Percentiles rank a stretch among this genome's conserved stretches.
Evolutionary conservation across 1,284 basidiomycete species (phyloP).

Genomic region (Coniferiporia weirii): DNA sequence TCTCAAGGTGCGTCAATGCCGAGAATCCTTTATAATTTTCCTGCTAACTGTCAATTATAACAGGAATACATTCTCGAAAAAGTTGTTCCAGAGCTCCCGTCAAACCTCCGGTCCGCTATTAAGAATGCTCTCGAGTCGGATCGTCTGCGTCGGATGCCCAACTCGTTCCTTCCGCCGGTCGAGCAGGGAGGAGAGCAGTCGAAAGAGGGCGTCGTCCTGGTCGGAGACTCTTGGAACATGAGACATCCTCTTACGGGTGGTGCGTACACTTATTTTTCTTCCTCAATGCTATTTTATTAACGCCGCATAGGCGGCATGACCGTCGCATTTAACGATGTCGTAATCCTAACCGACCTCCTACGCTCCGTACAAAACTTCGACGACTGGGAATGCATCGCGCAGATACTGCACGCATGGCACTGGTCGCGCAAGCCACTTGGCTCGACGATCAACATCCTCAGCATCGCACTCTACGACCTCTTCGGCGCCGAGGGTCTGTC

Average conservation of each 20-base stretch:
- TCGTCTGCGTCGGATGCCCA: conserved; percentile 89
- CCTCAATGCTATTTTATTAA: neutral
- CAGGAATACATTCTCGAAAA: conserved; percentile 67
- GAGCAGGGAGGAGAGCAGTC: conserved; percentile 62
- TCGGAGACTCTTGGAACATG: conserved; percentile 99
- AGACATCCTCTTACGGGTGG: conserved; percentile 95
- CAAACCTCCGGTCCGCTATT: conserved; percentile 59
- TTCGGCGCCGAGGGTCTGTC: conserved; percentile 85
- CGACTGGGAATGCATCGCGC: conserved; percentile 61
- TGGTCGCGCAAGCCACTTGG: conserved; percentile 79
- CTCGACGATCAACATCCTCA: conserved; percentile 86
- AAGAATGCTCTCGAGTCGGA: conserved; percentile 60
- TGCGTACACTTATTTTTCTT: conserved; percentile 5
- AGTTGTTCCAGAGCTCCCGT: conserved; percentile 77
- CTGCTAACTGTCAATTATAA: neutral
- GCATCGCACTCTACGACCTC: conserved; percentile 86
- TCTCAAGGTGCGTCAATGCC: conserved; percentile 52
- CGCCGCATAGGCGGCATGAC: conserved; percentile 73
- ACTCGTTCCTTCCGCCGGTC: conserved; percentile 86
- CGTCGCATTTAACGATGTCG: conserved; percentile 83
- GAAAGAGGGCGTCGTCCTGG: conserved; percentile 76
- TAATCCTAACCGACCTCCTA: conserved; percentile 65
- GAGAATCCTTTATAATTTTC: conserved; percentile 1
- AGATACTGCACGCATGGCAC: conserved; percentile 69
- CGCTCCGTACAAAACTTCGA: conserved; percentile 41